These are phyloP conservation scores for Sporothrix inflata DNA, from an alignment of 2,329 filamentous ascomycete species.

Conservation along the genomic window DNA sequence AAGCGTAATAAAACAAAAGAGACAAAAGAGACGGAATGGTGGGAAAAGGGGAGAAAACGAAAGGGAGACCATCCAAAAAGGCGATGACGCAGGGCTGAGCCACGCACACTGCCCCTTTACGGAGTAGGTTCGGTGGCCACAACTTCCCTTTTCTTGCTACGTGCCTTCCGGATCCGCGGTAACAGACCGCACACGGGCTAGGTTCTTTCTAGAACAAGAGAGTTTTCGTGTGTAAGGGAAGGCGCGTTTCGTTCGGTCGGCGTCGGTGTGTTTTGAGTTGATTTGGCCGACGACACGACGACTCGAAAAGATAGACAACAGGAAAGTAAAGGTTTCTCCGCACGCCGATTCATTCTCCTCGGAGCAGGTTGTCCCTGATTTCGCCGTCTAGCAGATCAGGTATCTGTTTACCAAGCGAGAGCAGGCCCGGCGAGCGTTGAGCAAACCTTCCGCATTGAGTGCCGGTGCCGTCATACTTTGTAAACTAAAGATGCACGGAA, in stretches of 20 bases:
- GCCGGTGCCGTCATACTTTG: not conserved
- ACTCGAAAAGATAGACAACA: not conserved
- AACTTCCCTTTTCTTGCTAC: slow-evolving; percentile 12
- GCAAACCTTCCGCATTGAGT: slow-evolving; percentile 1
- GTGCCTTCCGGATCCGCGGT: slow-evolving; percentile 24
- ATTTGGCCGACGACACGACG: not conserved
- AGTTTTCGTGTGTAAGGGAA: not conserved
- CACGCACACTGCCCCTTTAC: slow-evolving; percentile 24
- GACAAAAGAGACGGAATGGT: not conserved
- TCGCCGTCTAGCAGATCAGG: not conserved
- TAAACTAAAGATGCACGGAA: slow-evolving; percentile 3
- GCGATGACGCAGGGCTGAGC: slow-evolving; percentile 25
- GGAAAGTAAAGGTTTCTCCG: not conserved
- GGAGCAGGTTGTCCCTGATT: not conserved
- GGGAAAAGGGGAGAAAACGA: not conserved
- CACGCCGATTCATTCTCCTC: not conserved
- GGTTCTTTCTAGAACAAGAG: slow-evolving; percentile 5
- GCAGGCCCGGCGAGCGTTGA: not conserved
- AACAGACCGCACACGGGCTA: not conserved
- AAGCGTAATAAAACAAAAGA: not conserved
- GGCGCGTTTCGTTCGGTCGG: not conserved
- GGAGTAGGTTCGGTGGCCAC: slow-evolving; percentile 12
- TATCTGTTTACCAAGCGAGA: not conserved
- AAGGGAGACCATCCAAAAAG: slow-evolving; percentile 5
- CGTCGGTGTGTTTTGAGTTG: not conserved